Evolutionary conservation across 192 early-diverging fungal genomes (phyloP).

Genomic region (Coemansia sp.): DNA sequence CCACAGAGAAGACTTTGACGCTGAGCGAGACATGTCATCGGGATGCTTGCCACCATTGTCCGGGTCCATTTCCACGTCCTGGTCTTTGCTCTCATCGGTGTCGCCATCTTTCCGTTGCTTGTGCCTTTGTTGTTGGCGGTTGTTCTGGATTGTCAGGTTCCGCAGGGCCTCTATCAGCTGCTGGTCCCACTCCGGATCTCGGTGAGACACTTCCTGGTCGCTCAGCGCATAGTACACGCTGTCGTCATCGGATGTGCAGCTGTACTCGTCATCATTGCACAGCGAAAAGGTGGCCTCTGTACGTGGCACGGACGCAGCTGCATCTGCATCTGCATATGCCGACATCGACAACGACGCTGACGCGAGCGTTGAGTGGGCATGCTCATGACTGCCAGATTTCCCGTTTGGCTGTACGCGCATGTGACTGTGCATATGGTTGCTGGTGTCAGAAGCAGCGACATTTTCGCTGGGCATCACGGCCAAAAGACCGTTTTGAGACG

Average conservation of each 20-base stretch:
- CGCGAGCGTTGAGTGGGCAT: neutral
- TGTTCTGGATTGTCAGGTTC: constrained; percentile 15
- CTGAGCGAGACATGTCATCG: neutral
- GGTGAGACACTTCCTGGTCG: constrained; percentile 43
- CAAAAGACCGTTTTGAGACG: neutral
- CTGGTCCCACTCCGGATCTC: constrained; percentile 44
- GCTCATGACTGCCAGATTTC: neutral
- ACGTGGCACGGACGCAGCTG: neutral
- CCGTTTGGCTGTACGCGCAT: neutral
- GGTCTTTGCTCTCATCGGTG: neutral
- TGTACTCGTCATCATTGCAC: constrained; percentile 3
- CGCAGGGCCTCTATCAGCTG: constrained; percentile 40
- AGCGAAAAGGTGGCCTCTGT: neutral
- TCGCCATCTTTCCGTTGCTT: neutral
- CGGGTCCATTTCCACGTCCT: neutral
- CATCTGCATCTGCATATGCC: neutral
- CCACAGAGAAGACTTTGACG: constrained; percentile 27
- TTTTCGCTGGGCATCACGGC: constrained; percentile 4
- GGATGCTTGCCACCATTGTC: neutral
- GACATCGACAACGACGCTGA: neutral
- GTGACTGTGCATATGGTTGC: neutral
- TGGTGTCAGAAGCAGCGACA: neutral
- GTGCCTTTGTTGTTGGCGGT: neutral
- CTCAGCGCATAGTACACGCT: constrained; percentile 29
- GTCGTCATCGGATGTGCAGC: constrained; percentile 7